These are phyloP conservation scores for Citrullus amarus DNA, from an alignment of 306 rosid species.

Conservation along the genomic window DNA sequence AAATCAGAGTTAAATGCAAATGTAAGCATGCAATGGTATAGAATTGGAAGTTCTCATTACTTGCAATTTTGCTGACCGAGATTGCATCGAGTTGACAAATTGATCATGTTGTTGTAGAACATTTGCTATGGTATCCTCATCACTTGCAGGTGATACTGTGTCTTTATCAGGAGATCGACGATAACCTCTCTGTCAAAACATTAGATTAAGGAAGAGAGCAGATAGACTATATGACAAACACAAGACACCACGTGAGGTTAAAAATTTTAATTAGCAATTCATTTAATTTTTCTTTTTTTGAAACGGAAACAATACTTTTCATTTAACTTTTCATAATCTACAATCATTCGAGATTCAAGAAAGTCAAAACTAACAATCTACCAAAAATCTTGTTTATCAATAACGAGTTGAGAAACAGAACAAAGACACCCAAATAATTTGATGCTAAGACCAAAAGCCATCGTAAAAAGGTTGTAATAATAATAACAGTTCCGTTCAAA, in stretches of 20 bases:
- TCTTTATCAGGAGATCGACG: slow-evolving; percentile 58
- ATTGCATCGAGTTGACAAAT: slow-evolving; percentile 78
- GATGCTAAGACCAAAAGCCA: not conserved
- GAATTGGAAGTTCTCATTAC: slow-evolving; percentile 24
- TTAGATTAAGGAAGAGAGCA: slow-evolving; percentile 9
- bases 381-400: not conserved
- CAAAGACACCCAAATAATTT: not conserved
- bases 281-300: not conserved
- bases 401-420: not conserved
- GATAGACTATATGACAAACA: not conserved
- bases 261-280: not conserved
- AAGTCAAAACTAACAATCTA: not conserved
- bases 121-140: slow-evolving; percentile 73
- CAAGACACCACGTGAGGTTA: not conserved
- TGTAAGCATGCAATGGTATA: not conserved
- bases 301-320: too few relatives aligned
- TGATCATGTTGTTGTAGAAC: slow-evolving; percentile 73
- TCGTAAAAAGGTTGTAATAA: not conserved
- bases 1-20: not conserved
- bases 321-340: not conserved
- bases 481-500: not conserved
- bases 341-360: not conserved
- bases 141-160: slow-evolving; percentile 58
- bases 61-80: slow-evolving; percentile 85
- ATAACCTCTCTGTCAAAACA: slow-evolving; percentile 64